phyloP scores from a whole-genome alignment of 257 asterid genomes.

The Avicennia marina region DNA sequence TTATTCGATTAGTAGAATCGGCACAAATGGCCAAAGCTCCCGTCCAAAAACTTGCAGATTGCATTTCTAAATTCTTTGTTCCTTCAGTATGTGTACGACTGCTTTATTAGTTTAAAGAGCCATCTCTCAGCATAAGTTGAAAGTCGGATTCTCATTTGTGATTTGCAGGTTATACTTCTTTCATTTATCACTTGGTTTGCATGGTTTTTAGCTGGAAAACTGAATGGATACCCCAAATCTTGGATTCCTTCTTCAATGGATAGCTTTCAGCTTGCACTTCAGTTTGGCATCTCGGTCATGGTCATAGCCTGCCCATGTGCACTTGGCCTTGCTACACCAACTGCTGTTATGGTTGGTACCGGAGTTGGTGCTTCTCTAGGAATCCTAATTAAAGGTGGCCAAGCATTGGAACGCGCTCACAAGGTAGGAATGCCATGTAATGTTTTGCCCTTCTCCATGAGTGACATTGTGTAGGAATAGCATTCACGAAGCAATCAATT shows the following conservation, averaged over 20 bases:
- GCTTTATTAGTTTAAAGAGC: not conserved
- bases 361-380: slow-evolving; percentile 62
- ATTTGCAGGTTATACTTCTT: slow-evolving; percentile 45
- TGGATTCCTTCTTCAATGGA: slow-evolving; percentile 80
- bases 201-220: slow-evolving; percentile 65
- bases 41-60: slow-evolving; percentile 63
- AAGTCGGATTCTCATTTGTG: not conserved
- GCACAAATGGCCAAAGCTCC: slow-evolving; percentile 70
- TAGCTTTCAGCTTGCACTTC: slow-evolving; percentile 75
- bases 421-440: too few species aligned
- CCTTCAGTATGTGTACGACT: slow-evolving; percentile 38
- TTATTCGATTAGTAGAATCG: slow-evolving; percentile 56
- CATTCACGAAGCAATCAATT: too few species aligned
- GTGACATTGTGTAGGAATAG: too few species aligned
- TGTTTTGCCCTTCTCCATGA: too few species aligned
- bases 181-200: slow-evolving; percentile 60
- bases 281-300: slow-evolving; percentile 83
- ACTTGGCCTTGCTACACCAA: slow-evolving; percentile 87
- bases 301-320: slow-evolving; percentile 93
- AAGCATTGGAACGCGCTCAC: slow-evolving; percentile 73
- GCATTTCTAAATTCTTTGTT: slow-evolving; percentile 53
- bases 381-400: slow-evolving; percentile 79
- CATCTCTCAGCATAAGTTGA: not conserved
- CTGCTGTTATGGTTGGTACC: slow-evolving; percentile 88
- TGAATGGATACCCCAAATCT: slow-evolving; percentile 46